Evolutionary conservation across 768 basidiomycete species (phyloP).

Genomic region (Lactifluus volemus): DNA sequence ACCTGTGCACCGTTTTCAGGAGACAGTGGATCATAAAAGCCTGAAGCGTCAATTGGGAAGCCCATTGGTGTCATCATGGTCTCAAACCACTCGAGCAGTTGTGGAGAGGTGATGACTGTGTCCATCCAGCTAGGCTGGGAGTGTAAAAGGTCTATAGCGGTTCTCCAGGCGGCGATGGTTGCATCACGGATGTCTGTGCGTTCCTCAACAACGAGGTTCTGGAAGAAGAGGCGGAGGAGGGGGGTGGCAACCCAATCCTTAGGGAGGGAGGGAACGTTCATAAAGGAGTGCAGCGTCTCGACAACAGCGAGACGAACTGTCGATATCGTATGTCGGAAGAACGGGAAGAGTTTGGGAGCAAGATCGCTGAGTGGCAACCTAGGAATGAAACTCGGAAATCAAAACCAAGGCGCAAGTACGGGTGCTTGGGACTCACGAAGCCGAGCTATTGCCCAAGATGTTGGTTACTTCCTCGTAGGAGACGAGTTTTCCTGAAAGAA

Average conservation of each 20-base stretch:
- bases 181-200: constrained; percentile 71
- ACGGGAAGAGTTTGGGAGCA: constrained; percentile 85
- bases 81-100: constrained; percentile 77
- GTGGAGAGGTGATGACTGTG: constrained; percentile 44
- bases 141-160: constrained; percentile 51
- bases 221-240: constrained; percentile 80
- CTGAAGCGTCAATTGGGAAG: constrained; percentile 55
- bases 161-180: constrained; percentile 66
- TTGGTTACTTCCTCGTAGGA: constrained; percentile 69
- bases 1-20: constrained; percentile 37
- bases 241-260: constrained; percentile 72
- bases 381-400: neutral
- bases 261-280: constrained; percentile 64
- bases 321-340: constrained; percentile 94
- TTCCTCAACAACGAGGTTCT: constrained; percentile 91
- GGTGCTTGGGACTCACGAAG: constrained; percentile 51
- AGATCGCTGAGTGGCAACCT: constrained; percentile 78
- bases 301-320: constrained; percentile 91
- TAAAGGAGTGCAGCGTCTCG: constrained; percentile 79
- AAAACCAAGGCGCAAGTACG: neutral
- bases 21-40: constrained; percentile 60
- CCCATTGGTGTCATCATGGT: constrained; percentile 88
- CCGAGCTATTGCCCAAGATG: constrained; percentile 56
- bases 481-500: constrained; percentile 63
- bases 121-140: constrained; percentile 41